phyloP scores from a whole-genome alignment of 805 yeast genomes.

The Debaryomyces tyrocola region DNA sequence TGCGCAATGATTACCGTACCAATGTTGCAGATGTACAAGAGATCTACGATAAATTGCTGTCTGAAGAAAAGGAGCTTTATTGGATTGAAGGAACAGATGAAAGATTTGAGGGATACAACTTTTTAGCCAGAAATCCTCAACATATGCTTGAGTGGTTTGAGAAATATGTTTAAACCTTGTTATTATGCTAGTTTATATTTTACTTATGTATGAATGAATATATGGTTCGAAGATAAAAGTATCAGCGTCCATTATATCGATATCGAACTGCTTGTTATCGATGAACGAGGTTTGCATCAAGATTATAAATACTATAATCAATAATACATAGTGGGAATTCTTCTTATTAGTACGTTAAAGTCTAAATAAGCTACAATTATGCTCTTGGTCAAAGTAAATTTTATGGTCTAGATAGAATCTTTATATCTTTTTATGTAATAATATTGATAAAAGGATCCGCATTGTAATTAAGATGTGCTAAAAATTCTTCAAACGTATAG shows the following conservation, averaged over 20 bases:
- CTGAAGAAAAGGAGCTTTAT: slow-evolving; percentile 4
- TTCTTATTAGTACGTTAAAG: too few species aligned
- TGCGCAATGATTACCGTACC: slow-evolving; percentile 2
- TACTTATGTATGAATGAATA: too few species aligned
- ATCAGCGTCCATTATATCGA: too few species aligned
- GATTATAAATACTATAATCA: too few species aligned
- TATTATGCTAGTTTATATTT: not conserved
- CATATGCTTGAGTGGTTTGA: slow-evolving; percentile 1
- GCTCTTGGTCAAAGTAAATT: too few species aligned
- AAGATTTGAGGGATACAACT: slow-evolving; percentile 4
- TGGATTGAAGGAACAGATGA: slow-evolving; percentile 5
- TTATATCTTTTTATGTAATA: not conserved
- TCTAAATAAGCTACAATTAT: too few species aligned
- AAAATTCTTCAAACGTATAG: not conserved
- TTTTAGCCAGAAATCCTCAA: slow-evolving; percentile 3
- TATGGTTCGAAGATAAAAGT: too few species aligned
- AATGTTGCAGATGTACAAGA: slow-evolving; percentile 2
- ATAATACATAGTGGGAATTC: too few species aligned
- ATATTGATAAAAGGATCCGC: not conserved
- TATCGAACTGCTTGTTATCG: too few species aligned
- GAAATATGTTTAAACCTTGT: not conserved
- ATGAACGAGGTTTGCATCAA: too few species aligned
- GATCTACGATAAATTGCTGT: slow-evolving; percentile 2
- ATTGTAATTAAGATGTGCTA: not conserved
- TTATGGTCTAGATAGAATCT: too few species aligned